Evolutionary conservation across 78 protist genomes (phyloP), one percentile per base, ranked within the genome.

Genomic region (Neovahlkampfia damariscottae): DNA sequence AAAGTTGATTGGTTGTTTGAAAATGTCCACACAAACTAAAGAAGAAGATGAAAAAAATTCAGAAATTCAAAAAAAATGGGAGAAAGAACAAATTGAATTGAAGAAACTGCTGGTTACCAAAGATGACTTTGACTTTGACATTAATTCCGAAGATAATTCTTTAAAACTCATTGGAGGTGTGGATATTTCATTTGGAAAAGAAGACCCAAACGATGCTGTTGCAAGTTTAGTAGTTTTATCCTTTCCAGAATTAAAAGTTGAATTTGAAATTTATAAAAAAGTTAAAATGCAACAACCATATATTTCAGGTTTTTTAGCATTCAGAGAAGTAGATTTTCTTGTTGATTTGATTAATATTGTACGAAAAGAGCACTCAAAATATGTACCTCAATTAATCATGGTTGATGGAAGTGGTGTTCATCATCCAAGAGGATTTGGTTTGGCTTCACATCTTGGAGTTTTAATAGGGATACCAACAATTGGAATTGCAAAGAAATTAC

Each of bases 341-440:
- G n/a, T 41, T 6, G 59, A 41, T 2, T 10, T 87, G 2, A 58
- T 89, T 84, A 10, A 70, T 2, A 41, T 32, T 8, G 6, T 89
- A 9, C 28, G 41, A 28, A 69, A 32, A 62, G 39, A 19, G 29
- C 58, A 31, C 27, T 91, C 93, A 32, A 82, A 89, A 6, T 41
- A 70, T 9, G 37, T 7, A 36, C 92, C 92, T 40, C 78, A 87
- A n/a, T 6, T 80, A 19, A 0, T 88, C 5, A 27, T 88, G 58
- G 36, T 89, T 1, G 93, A 89, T 59, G 93, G 93, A 5, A 88
- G 84, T 67, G 93, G 93, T 29, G 66, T 86, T 19, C 87, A 74
- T 67, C 93, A 89, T 62, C 81, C 83, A 62, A 30, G 91, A 8
- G 79, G 82, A 27, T 68, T 41, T 27, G 93, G 93, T 5, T 67